Base-by-base conservation (phyloP, 352 stramenopile genomes). In the Globisporangium radiosum region DNA sequence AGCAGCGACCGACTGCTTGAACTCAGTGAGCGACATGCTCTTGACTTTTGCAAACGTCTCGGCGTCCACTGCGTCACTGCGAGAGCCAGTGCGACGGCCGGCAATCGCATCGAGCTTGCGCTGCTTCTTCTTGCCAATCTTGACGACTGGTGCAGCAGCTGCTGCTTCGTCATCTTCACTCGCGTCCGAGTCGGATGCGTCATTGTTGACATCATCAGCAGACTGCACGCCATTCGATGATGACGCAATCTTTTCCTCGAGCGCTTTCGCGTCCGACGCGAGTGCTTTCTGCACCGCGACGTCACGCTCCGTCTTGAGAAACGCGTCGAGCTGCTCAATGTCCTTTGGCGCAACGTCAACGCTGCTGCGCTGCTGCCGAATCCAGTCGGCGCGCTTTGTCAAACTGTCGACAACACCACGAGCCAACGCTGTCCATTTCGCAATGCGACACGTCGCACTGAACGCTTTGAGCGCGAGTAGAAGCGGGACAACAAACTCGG, bases 401-500 rank as follows among this genome's bases (percentile, higher is more conserved):
- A 92, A 70, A 47, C 75, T 87, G 44, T 90, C 79, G 36, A 66
- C 69, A 5, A 93, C 62, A 11, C 78, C 82, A 52, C 75, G 74
- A 5, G 73, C 76, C 33, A 90, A 69, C n/a, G 76, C 74, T 19
- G 87, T 89, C 87, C 85, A 96, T 47, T 88, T 86, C 11, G 86
- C 70, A 33, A 95, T 70, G 17, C 74, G 67, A 47, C 74, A 95
- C 19, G 80, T 75, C 55, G 88, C 87, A 42, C 90, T 83, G 69
- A 97, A 98, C 49, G 95, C 95, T 60, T 81, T 83, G 60, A 98
- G 78, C 50, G 82, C 76, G 42, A 97, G 78, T 47, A 85, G 65
- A 54, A 98, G 78, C 38, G 89, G 81, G 60, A 98, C 84, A 0
- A 85, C 87, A 58, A 98, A 91, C 72, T 99, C 96, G 0, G 95